Percentiles rank a stretch among this genome's conserved stretches.
phyloP scores from a whole-genome alignment of 2,329 filamentous ascomycete genomes.

The Gaeumannomyces tritici region DNA sequence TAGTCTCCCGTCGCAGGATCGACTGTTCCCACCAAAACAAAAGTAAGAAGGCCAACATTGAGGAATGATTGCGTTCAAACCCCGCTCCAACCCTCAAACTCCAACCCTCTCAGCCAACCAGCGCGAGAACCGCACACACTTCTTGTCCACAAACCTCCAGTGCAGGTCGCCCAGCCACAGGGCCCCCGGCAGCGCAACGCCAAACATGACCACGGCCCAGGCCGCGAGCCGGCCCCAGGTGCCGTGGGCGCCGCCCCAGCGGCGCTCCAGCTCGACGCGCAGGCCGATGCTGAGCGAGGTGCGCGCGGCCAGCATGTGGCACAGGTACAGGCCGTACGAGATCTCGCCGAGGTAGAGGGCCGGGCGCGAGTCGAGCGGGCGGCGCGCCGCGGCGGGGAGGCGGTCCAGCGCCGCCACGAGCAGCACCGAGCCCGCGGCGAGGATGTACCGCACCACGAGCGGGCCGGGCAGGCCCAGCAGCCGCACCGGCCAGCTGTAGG shows the following conservation, averaged over 20 bases:
- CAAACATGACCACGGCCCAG: background rate
- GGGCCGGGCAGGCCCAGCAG: too few relatives aligned
- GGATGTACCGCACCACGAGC: too few relatives aligned
- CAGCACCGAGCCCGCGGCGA: background rate
- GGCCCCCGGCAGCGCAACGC: background rate
- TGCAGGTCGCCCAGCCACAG: background rate
- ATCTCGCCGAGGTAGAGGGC: background rate
- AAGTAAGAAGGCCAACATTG: too few relatives aligned
- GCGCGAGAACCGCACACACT: background rate
- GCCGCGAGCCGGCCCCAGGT: background rate
- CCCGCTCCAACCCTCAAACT: background rate
- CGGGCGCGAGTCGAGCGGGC: background rate
- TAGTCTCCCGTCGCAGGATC: too few relatives aligned
- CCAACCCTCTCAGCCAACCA: background rate
- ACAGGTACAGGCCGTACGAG: background rate
- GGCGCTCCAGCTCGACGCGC: background rate
- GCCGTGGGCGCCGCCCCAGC: background rate
- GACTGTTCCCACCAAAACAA: too few relatives aligned
- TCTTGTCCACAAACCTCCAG: constrained; percentile 1
- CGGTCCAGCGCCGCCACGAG: background rate
- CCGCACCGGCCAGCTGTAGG: background rate
- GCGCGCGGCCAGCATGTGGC: background rate
- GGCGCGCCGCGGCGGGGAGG: background rate
- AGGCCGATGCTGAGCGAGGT: background rate
- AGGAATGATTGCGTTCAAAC: too few relatives aligned